Percentiles rank a stretch among this genome's conserved stretches.
These are phyloP conservation scores for Penicillium paradoxum DNA, from an alignment of 495 filamentous ascomycete genomes.

Conservation along the genomic window DNA sequence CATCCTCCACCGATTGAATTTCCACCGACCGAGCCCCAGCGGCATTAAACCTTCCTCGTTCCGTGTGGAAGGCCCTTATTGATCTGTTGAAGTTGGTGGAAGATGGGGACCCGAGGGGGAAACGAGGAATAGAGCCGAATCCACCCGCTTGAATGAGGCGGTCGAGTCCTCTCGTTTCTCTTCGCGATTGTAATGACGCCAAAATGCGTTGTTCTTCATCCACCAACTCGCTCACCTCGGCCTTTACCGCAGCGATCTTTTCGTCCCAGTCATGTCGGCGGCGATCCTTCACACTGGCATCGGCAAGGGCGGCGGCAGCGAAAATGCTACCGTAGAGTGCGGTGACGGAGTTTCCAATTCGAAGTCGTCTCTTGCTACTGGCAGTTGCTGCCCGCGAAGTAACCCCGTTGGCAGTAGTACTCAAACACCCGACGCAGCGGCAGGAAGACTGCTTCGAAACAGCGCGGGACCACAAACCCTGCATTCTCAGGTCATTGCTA, in stretches of 20 bases:
- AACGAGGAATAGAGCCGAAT: slow-evolving; percentile 17
- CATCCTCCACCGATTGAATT: not conserved
- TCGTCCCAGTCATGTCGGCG: slow-evolving; percentile 61
- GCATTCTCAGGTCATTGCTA: slow-evolving; percentile 54
- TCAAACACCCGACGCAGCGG: slow-evolving; percentile 58
- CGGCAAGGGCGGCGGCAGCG: slow-evolving; percentile 62
- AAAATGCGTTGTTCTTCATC: slow-evolving; percentile 40
- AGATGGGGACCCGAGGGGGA: slow-evolving; percentile 5
- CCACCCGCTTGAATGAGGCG: slow-evolving; percentile 21
- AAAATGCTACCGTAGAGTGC: slow-evolving; percentile 68
- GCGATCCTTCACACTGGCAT: slow-evolving; percentile 57
- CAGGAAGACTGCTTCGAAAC: slow-evolving; percentile 56
- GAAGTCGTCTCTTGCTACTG: slow-evolving; percentile 47
- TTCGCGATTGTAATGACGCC: slow-evolving; percentile 24
- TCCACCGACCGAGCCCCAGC: slow-evolving; percentile 7
- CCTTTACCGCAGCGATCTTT: slow-evolving; percentile 45
- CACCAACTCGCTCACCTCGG: slow-evolving; percentile 39
- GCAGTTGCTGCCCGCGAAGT: slow-evolving; percentile 49
- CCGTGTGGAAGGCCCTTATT: slow-evolving; percentile 23
- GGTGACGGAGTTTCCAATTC: slow-evolving; percentile 59
- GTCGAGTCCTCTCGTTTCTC: slow-evolving; percentile 14
- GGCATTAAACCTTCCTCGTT: slow-evolving; percentile 7
- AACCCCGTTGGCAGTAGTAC: slow-evolving; percentile 47
- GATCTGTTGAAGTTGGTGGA: slow-evolving; percentile 9
- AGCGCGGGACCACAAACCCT: slow-evolving; percentile 65